Base-by-base conservation (phyloP, 2,329 filamentous ascomycete genomes). In the Raffaelea ambrosiae region DNA sequence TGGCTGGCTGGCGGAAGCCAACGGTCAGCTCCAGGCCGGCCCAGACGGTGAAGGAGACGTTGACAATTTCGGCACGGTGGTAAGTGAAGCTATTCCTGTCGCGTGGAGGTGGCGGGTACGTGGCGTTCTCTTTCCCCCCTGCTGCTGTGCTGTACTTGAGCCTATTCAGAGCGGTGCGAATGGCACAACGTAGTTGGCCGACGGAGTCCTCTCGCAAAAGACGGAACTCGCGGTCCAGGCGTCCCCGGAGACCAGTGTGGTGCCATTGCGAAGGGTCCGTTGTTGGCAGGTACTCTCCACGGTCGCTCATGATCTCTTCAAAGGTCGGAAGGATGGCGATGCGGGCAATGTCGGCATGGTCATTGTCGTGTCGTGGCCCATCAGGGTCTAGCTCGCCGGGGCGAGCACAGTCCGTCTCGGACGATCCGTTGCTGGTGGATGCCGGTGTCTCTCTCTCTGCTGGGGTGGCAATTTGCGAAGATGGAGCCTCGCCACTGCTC, bases 171-270 rank as follows among this genome's bases (percentile, higher is more conserved):
- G 70, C 61, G 23, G 64, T 50, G 39, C 64, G 63, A 4, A 75
- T 66, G 1, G 66, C 66, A 53, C 77, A 72, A 40, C 35, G 16
- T 5, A 38, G 8, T 19, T 9, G 35, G 13, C 35, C 35, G 8
- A 38, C 35, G 8, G 35, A n/a, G 8, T 38, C 35, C 16, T 38
- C 16, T 5, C 35, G 35, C 7, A 38, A 57, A 1, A 80, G 66
- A 16, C 77, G 68, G 43, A 80, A 81, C 46, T 79, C 70, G 47
- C 70, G 63, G 56, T 80, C 76, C 0, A 81, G 57, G 1, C 75
- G 66, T 2, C 75, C 73, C 4, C 58, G 59, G 13, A 73, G 65
- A 1, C 72, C 70, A 3, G 58, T 53, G 16, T 67, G 57, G 53
- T 75, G 68, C 48, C 65, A 66, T 8, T 61, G 59, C 0, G 59